phyloP scores from a whole-genome alignment of 208 protist species.

The Leishmania guyanensis region DNA sequence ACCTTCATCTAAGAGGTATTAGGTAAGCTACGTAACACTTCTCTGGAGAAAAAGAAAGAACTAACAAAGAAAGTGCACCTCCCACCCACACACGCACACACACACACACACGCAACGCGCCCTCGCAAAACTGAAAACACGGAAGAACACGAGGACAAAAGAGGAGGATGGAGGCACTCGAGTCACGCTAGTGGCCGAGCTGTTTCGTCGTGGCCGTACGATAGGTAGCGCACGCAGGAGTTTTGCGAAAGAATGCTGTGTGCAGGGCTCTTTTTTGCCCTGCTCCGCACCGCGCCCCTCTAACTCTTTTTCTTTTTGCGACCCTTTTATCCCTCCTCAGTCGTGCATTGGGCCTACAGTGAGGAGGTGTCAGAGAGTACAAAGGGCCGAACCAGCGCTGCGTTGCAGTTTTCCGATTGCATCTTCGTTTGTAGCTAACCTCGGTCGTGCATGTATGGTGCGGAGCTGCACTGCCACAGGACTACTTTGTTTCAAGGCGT shows the following conservation, averaged over 20 bases:
- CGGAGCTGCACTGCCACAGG: neutral
- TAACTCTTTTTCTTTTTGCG: neutral
- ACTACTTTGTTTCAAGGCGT: neutral
- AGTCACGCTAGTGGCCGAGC: neutral
- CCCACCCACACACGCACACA: neutral
- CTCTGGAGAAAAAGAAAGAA: neutral
- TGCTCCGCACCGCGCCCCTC: neutral
- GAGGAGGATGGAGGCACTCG: neutral
- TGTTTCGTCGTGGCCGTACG: neutral
- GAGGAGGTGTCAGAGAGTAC: neutral
- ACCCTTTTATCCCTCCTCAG: too few species aligned
- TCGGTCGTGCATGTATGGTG: neutral
- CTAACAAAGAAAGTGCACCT: neutral
- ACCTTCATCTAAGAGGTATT: neutral
- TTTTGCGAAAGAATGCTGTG: neutral
- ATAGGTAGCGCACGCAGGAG: neutral
- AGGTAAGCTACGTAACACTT: neutral
- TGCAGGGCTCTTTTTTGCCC: neutral
- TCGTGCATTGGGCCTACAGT: too few species aligned
- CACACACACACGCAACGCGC: neutral
- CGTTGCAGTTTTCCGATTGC: neutral
- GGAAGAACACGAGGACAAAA: neutral
- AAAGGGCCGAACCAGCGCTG: neutral
- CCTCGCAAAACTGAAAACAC: neutral
- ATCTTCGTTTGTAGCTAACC: neutral